These are phyloP conservation scores for Ceratocystis lukuohia DNA, from an alignment of 2,329 filamentous ascomycete species.

Conservation along the genomic window DNA sequence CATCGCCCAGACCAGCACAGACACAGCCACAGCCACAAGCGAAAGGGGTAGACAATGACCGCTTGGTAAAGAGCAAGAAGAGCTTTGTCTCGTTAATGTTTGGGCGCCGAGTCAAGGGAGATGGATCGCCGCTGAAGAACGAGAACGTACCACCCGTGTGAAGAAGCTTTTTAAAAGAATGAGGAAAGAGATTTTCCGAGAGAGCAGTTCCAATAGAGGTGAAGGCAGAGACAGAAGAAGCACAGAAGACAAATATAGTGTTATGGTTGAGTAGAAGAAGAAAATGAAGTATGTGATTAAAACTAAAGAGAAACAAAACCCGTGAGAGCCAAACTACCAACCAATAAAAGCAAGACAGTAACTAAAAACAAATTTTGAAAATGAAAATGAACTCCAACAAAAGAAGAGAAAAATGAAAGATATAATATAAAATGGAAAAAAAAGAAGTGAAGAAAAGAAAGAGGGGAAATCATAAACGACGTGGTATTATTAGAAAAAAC, in stretches of 20 bases:
- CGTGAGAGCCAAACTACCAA: background rate
- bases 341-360: background rate
- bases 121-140: slow-evolving; percentile 6
- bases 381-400: background rate
- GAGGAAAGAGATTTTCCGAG: too few relatives aligned
- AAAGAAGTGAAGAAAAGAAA: background rate
- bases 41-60: background rate
- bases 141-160: background rate
- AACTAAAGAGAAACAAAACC: background rate
- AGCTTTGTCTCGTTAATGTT: slow-evolving; percentile 37
- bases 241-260: background rate
- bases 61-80: slow-evolving; percentile 29
- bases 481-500: slow-evolving; percentile 12
- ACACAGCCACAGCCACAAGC: background rate
- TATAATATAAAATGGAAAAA: background rate
- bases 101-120: slow-evolving; percentile 12
- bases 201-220: background rate
- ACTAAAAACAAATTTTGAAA: background rate
- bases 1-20: background rate
- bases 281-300: background rate
- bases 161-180: background rate
- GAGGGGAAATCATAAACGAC: background rate
- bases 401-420: background rate
- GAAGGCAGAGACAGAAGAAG: background rate
- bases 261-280: background rate